Conservation (phyloP, 371 early-diverging fungal species). For the Coemansia sp. region DNA sequence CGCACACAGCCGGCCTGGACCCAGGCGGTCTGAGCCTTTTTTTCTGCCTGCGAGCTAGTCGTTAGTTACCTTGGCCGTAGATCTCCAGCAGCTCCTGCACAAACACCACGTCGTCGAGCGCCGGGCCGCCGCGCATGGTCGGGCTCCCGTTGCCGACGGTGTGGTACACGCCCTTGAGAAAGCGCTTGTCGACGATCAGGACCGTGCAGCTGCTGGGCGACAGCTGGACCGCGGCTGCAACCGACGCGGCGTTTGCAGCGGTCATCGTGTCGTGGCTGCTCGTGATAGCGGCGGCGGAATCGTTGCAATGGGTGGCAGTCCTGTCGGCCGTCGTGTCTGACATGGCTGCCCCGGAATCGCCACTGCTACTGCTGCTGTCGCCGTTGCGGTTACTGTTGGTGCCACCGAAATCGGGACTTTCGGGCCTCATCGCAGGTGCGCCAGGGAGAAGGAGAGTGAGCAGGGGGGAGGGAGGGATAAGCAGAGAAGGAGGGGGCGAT, state of each 20-base stretch:
- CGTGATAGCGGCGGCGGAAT: conserved; percentile 10
- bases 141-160: conserved; percentile 33
- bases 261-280: conserved; percentile 1
- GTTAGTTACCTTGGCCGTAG: conserved; percentile 44
- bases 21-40: conserved; percentile 4
- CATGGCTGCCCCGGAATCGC: conserved; percentile 9
- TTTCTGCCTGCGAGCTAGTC: background rate
- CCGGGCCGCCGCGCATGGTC: conserved; percentile 39
- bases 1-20: background rate
- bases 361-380: conserved; percentile 11
- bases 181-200: conserved; percentile 47
- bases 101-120: conserved; percentile 47
- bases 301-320: conserved; percentile 7
- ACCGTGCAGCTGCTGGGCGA: conserved; percentile 48
- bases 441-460: background rate
- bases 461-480: background rate
- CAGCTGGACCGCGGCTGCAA: conserved; percentile 18
- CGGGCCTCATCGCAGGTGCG: conserved; percentile 11
- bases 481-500: background rate
- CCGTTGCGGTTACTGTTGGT: conserved; percentile 5
- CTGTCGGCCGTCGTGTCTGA: conserved; percentile 9
- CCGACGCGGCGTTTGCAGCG: background rate
- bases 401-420: conserved; percentile 5
- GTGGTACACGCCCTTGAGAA: conserved; percentile 45
- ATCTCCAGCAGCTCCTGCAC: conserved; percentile 50